phyloP scores from a whole-genome alignment of 495 filamentous ascomycete species.

The Penicillium alfredii region DNA sequence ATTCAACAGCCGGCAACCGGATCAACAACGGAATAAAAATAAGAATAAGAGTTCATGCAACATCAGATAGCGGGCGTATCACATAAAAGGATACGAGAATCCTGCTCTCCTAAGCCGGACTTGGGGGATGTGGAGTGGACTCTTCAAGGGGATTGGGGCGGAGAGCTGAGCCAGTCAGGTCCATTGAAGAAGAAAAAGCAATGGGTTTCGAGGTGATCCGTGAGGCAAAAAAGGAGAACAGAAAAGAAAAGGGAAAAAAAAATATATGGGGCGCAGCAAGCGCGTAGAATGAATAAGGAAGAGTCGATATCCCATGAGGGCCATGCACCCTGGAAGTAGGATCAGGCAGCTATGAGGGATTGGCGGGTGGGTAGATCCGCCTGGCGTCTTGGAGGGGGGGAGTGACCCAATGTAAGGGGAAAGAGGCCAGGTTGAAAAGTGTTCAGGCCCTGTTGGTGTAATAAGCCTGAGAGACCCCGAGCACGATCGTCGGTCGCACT shows the following conservation, averaged over 20 bases:
- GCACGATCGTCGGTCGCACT: constrained; percentile 36
- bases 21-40: no score
- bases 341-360: constrained; percentile 3
- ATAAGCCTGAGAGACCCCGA: constrained; percentile 10
- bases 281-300: constrained; percentile 9
- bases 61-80: constrained; percentile 13
- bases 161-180: constrained; percentile 77
- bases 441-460: background rate
- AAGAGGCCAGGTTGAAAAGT: constrained; percentile 5
- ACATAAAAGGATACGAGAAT: constrained; percentile 17
- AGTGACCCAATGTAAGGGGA: constrained; percentile 14
- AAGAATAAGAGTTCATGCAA: constrained; percentile 19
- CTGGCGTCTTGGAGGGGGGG: constrained; percentile 10
- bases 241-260: no score
- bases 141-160: constrained; percentile 48
- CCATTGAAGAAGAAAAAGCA: no score
- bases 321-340: constrained; percentile 15
- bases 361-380: constrained; percentile 18
- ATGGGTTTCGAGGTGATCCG: no score
- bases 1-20: constrained; percentile 1
- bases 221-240: no score
- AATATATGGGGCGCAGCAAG: constrained; percentile 12
- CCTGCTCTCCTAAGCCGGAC: constrained; percentile 13
- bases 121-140: constrained; percentile 8
- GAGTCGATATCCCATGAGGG: constrained; percentile 18